These are phyloP conservation scores for Telopea speciosissima DNA, from an alignment of 177 flowering plant species.

Conservation along the genomic window DNA sequence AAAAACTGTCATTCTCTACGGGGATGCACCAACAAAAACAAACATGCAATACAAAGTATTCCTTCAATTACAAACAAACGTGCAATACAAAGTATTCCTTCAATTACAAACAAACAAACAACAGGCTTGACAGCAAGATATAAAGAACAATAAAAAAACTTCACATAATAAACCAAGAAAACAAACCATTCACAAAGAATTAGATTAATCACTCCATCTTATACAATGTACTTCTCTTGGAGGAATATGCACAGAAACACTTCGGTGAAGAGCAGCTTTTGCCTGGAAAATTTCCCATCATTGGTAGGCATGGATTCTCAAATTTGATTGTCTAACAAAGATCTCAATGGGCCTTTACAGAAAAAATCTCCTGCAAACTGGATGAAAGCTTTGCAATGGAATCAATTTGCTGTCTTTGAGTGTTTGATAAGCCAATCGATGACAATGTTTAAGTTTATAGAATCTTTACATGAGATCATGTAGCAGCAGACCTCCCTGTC, in stretches of 20 bases:
- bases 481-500: slow-evolving; percentile 89
- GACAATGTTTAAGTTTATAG: slow-evolving; percentile 67
- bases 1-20: too few species aligned
- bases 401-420: slow-evolving; percentile 65
- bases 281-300: background rate
- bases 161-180: background rate
- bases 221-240: background rate
- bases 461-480: slow-evolving; percentile 92
- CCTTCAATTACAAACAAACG: background rate
- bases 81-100: background rate
- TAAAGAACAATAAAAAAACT: background rate
- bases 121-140: background rate
- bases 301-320: too few species aligned
- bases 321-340: background rate
- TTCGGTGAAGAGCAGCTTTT: background rate
- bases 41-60: background rate
- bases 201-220: background rate
- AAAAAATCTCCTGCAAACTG: background rate
- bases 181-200: background rate
- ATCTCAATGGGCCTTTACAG: background rate
- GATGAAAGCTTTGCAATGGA: background rate
- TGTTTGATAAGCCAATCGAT: slow-evolving; percentile 93
- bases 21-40: too few species aligned
- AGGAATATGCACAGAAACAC: background rate
- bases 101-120: background rate